Evolutionary conservation across 257 asterid species (phyloP).

Genomic region (Echites panduratus): DNA sequence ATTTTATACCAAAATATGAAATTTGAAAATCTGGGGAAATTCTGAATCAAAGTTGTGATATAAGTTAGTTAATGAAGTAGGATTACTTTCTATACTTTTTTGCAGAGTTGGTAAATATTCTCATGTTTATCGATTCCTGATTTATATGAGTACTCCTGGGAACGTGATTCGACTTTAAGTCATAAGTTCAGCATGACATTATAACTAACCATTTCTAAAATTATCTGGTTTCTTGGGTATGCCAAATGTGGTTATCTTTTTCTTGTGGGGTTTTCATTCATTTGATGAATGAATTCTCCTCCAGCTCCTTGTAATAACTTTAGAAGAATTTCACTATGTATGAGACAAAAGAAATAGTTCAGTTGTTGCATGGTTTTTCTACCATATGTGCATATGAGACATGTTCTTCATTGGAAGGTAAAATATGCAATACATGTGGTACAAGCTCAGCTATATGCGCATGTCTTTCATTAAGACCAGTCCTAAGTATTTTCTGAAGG

Average conservation of each 20-base stretch:
- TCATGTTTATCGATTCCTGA: neutral
- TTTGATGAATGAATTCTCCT: neutral
- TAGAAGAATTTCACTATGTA: neutral
- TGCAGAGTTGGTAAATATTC: neutral
- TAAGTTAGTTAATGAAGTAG: neutral
- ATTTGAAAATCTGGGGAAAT: neutral
- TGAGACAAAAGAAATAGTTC: neutral
- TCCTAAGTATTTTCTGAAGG: neutral
- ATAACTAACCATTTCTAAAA: neutral
- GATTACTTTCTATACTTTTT: neutral
- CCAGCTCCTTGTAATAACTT: neutral
- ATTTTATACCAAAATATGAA: neutral
- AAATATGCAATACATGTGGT: neutral
- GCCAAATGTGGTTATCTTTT: neutral
- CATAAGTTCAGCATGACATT: too few species aligned
- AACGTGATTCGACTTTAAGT: too few species aligned
- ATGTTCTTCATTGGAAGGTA: too few species aligned
- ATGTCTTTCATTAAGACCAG: neutral
- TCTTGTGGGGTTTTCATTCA: neutral
- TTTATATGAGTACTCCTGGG: neutral
- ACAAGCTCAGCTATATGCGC: neutral
- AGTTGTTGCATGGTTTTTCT: too few species aligned
- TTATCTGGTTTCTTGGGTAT: neutral
- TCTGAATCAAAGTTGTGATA: neutral
- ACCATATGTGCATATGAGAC: too few species aligned